A percentile compares a stretch with the other conserved stretches of the same genome.
Conservation (phyloP, 2,329 filamentous ascomycete genomes). For the Beauveria asiatica region DNA sequence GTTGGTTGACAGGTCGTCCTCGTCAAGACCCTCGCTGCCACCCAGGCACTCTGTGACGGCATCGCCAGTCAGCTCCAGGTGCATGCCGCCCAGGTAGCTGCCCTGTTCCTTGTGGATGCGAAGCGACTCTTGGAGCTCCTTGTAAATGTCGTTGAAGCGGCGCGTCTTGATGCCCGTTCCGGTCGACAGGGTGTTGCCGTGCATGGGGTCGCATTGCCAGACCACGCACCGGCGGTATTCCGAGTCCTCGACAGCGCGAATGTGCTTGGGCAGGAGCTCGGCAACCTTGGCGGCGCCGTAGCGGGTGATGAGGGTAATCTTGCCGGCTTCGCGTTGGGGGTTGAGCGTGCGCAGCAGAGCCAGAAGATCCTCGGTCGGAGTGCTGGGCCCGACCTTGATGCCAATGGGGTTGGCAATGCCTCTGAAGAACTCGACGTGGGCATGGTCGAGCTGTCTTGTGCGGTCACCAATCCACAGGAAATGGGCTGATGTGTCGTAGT, state of each 20-base stretch:
- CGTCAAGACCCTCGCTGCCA: slow-evolving; percentile 76
- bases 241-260: slow-evolving; percentile 76
- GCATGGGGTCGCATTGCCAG: slow-evolving; percentile 99
- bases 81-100: slow-evolving; percentile 86
- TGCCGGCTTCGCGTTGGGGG: slow-evolving; percentile 71
- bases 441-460: slow-evolving; percentile 85
- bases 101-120: slow-evolving; percentile 74
- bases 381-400: slow-evolving; percentile 89
- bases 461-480: slow-evolving; percentile 99
- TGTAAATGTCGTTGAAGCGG: slow-evolving; percentile 82
- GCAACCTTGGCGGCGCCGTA: slow-evolving; percentile 78
- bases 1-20: slow-evolving; percentile 80
- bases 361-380: slow-evolving; percentile 67
- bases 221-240: slow-evolving; percentile 62
- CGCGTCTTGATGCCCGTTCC: slow-evolving; percentile 81
- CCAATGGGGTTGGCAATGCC: slow-evolving; percentile 94
- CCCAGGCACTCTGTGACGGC: slow-evolving; percentile 94
- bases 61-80: slow-evolving; percentile 91
- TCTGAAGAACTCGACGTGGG: slow-evolving; percentile 95
- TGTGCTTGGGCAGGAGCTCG: slow-evolving; percentile 71
- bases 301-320: slow-evolving; percentile 91
- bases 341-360: slow-evolving; percentile 78
- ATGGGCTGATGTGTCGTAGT: slow-evolving; percentile 91
- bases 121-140: slow-evolving; percentile 75
- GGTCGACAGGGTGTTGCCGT: slow-evolving; percentile 69